A percentile compares a stretch with the other conserved stretches of the same genome.
Conservation (phyloP, 2,329 filamentous ascomycete genomes). For the Beauveria sp. region DNA sequence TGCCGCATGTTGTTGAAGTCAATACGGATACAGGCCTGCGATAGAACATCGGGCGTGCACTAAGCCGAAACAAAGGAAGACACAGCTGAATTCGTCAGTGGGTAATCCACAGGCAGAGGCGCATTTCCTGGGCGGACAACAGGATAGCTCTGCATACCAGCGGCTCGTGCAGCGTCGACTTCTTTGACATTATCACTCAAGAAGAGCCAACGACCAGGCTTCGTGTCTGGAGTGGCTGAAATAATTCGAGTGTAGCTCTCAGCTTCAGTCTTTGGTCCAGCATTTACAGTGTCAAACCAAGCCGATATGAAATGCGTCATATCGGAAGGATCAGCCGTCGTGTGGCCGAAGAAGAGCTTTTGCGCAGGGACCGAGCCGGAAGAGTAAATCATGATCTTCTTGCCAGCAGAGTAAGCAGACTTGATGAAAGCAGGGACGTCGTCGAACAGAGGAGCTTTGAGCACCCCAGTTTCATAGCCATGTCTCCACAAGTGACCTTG, state of each 20-base stretch:
- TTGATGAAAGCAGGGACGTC: slow-evolving; percentile 62
- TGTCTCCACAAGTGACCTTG: slow-evolving; percentile 73
- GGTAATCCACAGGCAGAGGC: slow-evolving; percentile 44
- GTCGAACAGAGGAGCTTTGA: slow-evolving; percentile 65
- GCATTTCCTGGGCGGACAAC: slow-evolving; percentile 65
- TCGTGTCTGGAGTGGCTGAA: slow-evolving; percentile 31
- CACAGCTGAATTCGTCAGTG: slow-evolving; percentile 26
- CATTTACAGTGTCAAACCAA: slow-evolving; percentile 77
- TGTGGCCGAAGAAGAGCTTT: slow-evolving; percentile 69
- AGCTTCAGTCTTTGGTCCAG: slow-evolving; percentile 62
- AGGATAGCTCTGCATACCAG: slow-evolving; percentile 56
- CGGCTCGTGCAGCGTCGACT: slow-evolving; percentile 52
- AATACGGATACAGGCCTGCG: too few relatives aligned
- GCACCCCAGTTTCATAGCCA: slow-evolving; percentile 62
- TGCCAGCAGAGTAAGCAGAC: slow-evolving; percentile 47
- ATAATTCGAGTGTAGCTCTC: slow-evolving; percentile 62
- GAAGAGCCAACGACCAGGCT: slow-evolving; percentile 58
- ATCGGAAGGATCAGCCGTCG: slow-evolving; percentile 49
- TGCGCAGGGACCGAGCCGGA: slow-evolving; percentile 75
- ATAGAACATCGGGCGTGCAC: background rate
- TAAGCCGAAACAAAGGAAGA: background rate
- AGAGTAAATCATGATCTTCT: slow-evolving; percentile 68
- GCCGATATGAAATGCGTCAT: slow-evolving; percentile 50
- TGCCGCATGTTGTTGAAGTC: background rate
- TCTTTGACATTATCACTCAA: slow-evolving; percentile 72